These are phyloP conservation scores for Zoysia pacifica DNA, from an alignment of 176 grass and related monocot genomes.

Conservation along the genomic window DNA sequence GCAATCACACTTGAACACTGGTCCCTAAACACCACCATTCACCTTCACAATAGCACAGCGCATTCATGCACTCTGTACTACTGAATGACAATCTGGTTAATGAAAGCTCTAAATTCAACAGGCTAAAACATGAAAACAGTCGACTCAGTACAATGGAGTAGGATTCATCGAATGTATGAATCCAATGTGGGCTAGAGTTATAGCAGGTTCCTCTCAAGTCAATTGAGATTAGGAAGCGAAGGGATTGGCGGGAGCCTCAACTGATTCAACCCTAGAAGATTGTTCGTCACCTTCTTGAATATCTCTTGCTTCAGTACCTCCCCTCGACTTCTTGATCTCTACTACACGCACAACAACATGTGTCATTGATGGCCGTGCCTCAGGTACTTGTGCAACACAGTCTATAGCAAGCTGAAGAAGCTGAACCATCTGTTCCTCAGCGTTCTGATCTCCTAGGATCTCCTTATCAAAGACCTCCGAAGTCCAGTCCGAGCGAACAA, in stretches of 20 bases:
- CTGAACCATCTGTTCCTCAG: conserved; percentile 58
- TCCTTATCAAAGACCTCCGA: conserved; percentile 63
- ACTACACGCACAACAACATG: conserved; percentile 59
- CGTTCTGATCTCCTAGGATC: conserved; percentile 48
- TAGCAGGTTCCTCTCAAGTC: conserved; percentile 21
- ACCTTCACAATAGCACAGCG: conserved; percentile 6
- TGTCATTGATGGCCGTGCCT: conserved; percentile 58
- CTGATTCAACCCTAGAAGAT: conserved; percentile 20
- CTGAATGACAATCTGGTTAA: conserved; percentile 40
- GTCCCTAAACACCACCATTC: conserved; percentile 46
- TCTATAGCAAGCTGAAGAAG: conserved; percentile 77
- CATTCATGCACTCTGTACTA: neutral
- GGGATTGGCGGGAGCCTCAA: neutral
- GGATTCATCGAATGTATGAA: conserved; percentile 55
- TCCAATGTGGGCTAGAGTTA: conserved; percentile 22
- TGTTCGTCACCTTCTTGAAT: conserved; percentile 22
- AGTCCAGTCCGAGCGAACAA: conserved; percentile 60
- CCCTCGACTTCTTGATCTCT: conserved; percentile 57
- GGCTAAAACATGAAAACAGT: conserved; percentile 38
- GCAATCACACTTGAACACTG: conserved; percentile 46
- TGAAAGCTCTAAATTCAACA: conserved; percentile 25
- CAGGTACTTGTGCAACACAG: conserved; percentile 58
- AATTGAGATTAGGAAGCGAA: conserved; percentile 21
- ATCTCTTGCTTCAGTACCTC: conserved; percentile 4
- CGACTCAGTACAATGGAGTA: neutral